Conservation (phyloP, 108 stramenopile genomes). For the Fragilaria radians region DNA sequence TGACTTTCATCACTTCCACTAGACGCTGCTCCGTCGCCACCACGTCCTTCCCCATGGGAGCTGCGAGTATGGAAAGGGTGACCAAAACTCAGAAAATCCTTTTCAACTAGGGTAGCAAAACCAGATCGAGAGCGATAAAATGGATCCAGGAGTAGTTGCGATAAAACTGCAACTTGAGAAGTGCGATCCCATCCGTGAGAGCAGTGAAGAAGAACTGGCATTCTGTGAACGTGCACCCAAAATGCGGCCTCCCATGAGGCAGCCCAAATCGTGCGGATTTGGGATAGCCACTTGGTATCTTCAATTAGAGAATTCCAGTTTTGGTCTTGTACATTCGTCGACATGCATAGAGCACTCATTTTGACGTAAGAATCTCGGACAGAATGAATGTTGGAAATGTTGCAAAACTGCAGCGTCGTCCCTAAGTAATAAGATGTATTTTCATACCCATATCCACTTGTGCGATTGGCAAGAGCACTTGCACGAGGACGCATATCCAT, state of each 20-base stretch:
- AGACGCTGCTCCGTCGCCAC: conserved; percentile 28
- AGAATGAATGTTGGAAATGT: conserved; percentile 86
- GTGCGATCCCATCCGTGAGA: conserved; percentile 99
- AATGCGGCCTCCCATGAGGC: conserved; percentile 86
- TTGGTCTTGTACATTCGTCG: conserved; percentile 34
- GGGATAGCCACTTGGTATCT: conserved; percentile 89
- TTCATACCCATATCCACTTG: conserved; percentile 85
- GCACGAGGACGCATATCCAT: conserved; percentile 82
- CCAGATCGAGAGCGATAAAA: conserved; percentile 92
- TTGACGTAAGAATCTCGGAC: conserved; percentile 82
- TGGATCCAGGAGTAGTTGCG: conserved; percentile 95
- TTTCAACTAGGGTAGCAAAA: conserved; percentile 91
- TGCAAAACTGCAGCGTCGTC: conserved; percentile 72
- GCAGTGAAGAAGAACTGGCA: conserved; percentile 95
- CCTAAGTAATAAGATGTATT: conserved; percentile 81
- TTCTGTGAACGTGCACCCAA: conserved; percentile 76
- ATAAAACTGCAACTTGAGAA: conserved; percentile 83
- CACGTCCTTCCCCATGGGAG: conserved; percentile 88
- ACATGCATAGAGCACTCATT: conserved; percentile 49
- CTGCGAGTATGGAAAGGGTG: conserved; percentile 93
- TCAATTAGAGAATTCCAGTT: conserved; percentile 76
- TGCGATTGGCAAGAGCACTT: conserved; percentile 86
- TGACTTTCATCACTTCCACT: conserved; percentile 64
- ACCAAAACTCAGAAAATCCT: conserved; percentile 97
- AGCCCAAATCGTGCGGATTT: conserved; percentile 77